These are phyloP conservation scores for Omphalotus guepiniiformis DNA, from an alignment of 768 basidiomycete genomes.

Conservation along the genomic window DNA sequence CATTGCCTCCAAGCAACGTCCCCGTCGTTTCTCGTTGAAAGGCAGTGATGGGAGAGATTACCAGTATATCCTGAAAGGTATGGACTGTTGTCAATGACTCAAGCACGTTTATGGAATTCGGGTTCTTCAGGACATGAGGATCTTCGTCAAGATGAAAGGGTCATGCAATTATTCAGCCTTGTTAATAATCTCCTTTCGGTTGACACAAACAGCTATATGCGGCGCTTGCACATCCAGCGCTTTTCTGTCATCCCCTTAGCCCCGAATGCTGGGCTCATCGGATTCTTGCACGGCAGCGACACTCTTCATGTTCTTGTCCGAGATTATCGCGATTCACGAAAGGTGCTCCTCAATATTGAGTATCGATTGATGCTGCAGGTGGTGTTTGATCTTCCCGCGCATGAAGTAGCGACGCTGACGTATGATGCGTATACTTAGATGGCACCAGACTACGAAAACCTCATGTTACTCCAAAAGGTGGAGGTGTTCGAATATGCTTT, in stretches of 20 bases:
- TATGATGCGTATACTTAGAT: slow-evolving; percentile 61
- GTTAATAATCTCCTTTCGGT: slow-evolving; percentile 92
- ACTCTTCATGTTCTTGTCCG: slow-evolving; percentile 95
- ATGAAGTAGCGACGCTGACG: not conserved
- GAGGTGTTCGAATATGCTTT: slow-evolving; percentile 99
- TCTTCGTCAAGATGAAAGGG: slow-evolving; percentile 96
- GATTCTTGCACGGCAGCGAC: slow-evolving; percentile 95
- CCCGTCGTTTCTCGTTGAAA: slow-evolving; percentile 79
- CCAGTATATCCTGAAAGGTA: slow-evolving; percentile 88
- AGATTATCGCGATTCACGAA: slow-evolving; percentile 93
- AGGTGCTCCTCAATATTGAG: slow-evolving; percentile 96
- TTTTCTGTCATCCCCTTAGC: slow-evolving; percentile 93
- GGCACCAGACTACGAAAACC: slow-evolving; percentile 97
- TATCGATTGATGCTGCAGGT: slow-evolving; percentile 99
- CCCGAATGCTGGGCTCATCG: slow-evolving; percentile 89
- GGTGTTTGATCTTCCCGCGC: slow-evolving; percentile 11
- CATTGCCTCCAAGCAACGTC: slow-evolving; percentile 95
- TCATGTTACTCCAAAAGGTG: slow-evolving; percentile 93
- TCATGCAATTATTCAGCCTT: slow-evolving; percentile 98
- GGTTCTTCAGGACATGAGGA: slow-evolving; percentile 85
- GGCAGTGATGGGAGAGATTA: slow-evolving; percentile 94
- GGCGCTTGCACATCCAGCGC: slow-evolving; percentile 90
- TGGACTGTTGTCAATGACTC: not conserved
- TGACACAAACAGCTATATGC: slow-evolving; percentile 93
- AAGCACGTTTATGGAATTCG: not conserved